Base-by-base conservation (phyloP, 2,329 filamentous ascomycete species). In the Paraphaeosphaeria sporulosa region DNA sequence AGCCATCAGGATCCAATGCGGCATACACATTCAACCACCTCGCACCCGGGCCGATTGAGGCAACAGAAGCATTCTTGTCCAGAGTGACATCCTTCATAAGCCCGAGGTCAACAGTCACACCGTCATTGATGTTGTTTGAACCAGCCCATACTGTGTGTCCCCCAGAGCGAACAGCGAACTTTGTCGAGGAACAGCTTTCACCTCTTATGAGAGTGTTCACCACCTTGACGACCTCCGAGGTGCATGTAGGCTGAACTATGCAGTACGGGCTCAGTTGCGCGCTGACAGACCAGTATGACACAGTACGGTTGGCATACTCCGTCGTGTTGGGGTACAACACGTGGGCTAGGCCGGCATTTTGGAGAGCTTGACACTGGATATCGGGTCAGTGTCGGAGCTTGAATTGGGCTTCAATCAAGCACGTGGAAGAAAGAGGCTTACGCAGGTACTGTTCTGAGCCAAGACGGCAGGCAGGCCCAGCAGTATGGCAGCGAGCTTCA, bases 1-100 rank as follows among this genome's bases (percentile, higher is more conserved):
- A 55, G 3, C 61, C 61, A 0, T 61, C 6, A 9, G 65, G 62
- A 8, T 68, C 65, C 17, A 73, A 60, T 10, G 57, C 56, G 2
- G 46, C 57, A 52, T 80, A 80, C 2, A 79, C 78, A 15, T 76
- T 60, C 21, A 51, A 57, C 77, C 78, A 80, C 21, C 71, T 71
- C 6, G 58, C 59, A 3, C 74, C 74, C 5, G 72, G 69, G 9
- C 61, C 52, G 9, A 77, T 65, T 3, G 60, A 64, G 10, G 71
- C 74, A 21, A 69, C 53, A 5, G 34, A 40, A 1, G 44, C 63
- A 3, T 53, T 63, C 10, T 57, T 51, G 49, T 51, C 40, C 1
- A 65, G 62, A 4, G 60, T 64, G 1, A 63, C 62, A 0, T 43
- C n/a, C 38, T 69, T 69, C 63, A 74, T 71, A 3, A 66, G 59